A percentile compares a stretch with the other conserved stretches of the same genome.
Conservation (phyloP, 163 green algal species). For the Scenedesmus sp. region DNA sequence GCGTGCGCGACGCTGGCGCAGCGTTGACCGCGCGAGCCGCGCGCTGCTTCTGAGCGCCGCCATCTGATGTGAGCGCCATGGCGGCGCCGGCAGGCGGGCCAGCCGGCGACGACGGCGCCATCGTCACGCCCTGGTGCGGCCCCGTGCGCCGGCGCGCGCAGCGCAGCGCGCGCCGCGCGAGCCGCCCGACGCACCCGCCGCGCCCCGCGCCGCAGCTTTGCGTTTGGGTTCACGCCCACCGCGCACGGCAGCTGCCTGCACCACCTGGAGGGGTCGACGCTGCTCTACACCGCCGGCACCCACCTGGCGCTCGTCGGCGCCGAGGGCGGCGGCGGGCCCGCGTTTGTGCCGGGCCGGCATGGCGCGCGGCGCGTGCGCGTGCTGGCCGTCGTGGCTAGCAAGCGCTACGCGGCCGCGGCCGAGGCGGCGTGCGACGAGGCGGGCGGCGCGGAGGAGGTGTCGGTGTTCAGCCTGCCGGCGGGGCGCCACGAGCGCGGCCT, state of each 20-base stretch:
- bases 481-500: conserved; percentile 40
- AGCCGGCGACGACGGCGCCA: conserved; percentile 34
- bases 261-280: conserved; percentile 32
- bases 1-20: no score
- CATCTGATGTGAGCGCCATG: neutral
- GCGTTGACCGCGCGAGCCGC: no score
- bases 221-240: conserved; percentile 23
- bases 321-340: no score
- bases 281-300: conserved; percentile 27
- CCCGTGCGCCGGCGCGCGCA: neutral
- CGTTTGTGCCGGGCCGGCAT: no score
- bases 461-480: conserved; percentile 35
- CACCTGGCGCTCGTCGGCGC: no score
- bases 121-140: conserved; percentile 35
- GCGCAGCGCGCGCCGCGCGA: no score
- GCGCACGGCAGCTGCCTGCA: conserved; percentile 12
- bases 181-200: neutral
- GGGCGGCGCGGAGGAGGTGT: conserved; percentile 40
- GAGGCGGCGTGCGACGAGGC: no score
- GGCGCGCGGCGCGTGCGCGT: no score
- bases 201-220: conserved; percentile 24
- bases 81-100: no score
- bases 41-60: neutral
- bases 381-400: no score
- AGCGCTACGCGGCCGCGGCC: no score